Conservation (phyloP, 2,329 filamentous ascomycete genomes). For the Aspergillus sojae region DNA sequence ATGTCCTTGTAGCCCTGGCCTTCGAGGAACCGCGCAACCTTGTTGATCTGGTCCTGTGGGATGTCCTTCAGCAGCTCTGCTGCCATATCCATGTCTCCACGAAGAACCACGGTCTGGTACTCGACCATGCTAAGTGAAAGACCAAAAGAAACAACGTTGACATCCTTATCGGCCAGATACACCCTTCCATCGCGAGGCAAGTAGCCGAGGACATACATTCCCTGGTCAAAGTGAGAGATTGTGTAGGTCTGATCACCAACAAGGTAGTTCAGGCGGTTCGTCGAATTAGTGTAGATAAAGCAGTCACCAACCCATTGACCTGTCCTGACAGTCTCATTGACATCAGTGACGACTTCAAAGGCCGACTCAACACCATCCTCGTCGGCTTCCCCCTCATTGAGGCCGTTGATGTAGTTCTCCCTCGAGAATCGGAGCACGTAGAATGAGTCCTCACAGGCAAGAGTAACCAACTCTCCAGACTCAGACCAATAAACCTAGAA, state of each 20-base stretch:
- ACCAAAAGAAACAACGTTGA: slow-evolving; percentile 84
- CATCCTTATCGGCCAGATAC: slow-evolving; percentile 94
- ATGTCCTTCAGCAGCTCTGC: slow-evolving; percentile 82
- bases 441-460: slow-evolving; percentile 93
- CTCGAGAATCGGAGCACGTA: slow-evolving; percentile 92
- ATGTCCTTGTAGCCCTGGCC: slow-evolving; percentile 97
- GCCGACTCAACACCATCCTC: slow-evolving; percentile 92
- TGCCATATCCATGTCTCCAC: slow-evolving; percentile 89
- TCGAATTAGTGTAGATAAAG: slow-evolving; percentile 97
- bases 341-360: slow-evolving; percentile 94
- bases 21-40: slow-evolving; percentile 95
- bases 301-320: slow-evolving; percentile 98
- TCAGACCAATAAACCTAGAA: slow-evolving; percentile 92
- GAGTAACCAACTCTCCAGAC: slow-evolving; percentile 85
- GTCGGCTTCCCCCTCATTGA: slow-evolving; percentile 80
- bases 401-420: slow-evolving; percentile 81
- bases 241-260: slow-evolving; percentile 98
- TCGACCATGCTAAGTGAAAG: slow-evolving; percentile 92
- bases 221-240: slow-evolving; percentile 92
- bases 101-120: slow-evolving; percentile 93
- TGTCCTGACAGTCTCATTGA: slow-evolving; percentile 88
- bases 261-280: slow-evolving; percentile 95
- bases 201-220: slow-evolving; percentile 94
- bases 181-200: slow-evolving; percentile 93
- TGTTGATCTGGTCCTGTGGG: slow-evolving; percentile 92